Conservation (phyloP, 2,329 filamentous ascomycete species). For the Hymenoscyphus fraxineus region DNA sequence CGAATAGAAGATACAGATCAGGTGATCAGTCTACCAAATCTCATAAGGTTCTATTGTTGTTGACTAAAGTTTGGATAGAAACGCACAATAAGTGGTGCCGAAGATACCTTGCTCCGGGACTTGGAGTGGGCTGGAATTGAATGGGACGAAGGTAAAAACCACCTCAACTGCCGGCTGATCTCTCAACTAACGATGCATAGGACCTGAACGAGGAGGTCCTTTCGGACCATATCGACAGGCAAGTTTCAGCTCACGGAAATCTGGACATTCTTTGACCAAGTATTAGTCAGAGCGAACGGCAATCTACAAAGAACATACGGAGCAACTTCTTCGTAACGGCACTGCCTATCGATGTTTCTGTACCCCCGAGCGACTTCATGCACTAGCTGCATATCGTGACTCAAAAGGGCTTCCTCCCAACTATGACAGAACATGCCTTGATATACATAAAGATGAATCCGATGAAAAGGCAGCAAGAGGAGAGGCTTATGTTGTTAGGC, state of each 20-base stretch:
- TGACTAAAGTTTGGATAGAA: slow-evolving; percentile 52
- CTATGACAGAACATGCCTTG: slow-evolving; percentile 71
- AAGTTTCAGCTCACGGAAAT: slow-evolving; percentile 23
- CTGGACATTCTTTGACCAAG: slow-evolving; percentile 16
- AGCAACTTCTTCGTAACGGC: slow-evolving; percentile 63
- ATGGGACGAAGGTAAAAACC: slow-evolving; percentile 78
- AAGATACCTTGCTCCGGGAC: slow-evolving; percentile 72
- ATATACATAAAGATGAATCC: slow-evolving; percentile 63
- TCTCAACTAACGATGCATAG: slow-evolving; percentile 39
- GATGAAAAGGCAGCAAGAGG: slow-evolving; percentile 64
- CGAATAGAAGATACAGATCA: slow-evolving; percentile 95
- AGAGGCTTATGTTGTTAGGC: slow-evolving; percentile 72
- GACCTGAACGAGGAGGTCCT: slow-evolving; percentile 74
- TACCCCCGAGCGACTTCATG: slow-evolving; percentile 64
- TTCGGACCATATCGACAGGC: slow-evolving; percentile 86
- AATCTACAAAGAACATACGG: slow-evolving; percentile 68
- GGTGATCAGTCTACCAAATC: slow-evolving; percentile 42
- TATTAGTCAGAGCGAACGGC: slow-evolving; percentile 72
- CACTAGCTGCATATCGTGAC: slow-evolving; percentile 60
- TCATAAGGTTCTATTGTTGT: not conserved
- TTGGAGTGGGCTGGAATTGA: slow-evolving; percentile 82
- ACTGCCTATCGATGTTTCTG: slow-evolving; percentile 95
- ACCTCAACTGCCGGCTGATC: not conserved
- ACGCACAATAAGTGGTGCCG: slow-evolving; percentile 75
- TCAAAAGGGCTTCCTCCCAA: slow-evolving; percentile 54